Conservation (phyloP, 805 yeast genomes). For the Zygosaccharomyces rouxii region DNA sequence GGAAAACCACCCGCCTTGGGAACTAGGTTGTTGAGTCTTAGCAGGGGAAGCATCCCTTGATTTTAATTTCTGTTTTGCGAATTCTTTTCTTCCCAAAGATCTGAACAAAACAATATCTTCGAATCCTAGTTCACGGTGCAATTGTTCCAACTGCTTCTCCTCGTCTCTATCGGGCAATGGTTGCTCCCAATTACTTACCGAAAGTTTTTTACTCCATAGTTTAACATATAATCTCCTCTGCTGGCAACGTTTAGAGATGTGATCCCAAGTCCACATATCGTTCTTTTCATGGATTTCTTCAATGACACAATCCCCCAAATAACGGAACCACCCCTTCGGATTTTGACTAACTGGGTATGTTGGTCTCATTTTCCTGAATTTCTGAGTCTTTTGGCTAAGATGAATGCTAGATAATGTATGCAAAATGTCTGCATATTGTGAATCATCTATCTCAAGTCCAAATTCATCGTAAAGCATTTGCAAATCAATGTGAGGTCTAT, state of each 20-base stretch:
- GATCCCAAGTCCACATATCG: constrained; percentile 85
- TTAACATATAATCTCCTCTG: constrained; percentile 62
- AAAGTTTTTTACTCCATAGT: constrained; percentile 62
- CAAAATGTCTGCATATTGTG: constrained; percentile 76
- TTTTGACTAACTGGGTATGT: constrained; percentile 44
- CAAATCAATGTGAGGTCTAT: constrained; percentile 63
- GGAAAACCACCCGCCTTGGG: constrained; percentile 56
- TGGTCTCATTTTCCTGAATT: constrained; percentile 71
- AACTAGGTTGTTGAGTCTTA: constrained; percentile 12
- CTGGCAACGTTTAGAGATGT: constrained; percentile 64
- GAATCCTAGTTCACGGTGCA: constrained; percentile 59
- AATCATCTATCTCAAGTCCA: constrained; percentile 77
- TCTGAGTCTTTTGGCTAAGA: constrained; percentile 70
- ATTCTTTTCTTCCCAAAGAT: constrained; percentile 65
- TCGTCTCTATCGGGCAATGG: constrained; percentile 36
- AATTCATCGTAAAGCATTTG: constrained; percentile 83
- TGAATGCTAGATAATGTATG: constrained; percentile 79
- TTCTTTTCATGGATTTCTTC: constrained; percentile 78
- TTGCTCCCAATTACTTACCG: constrained; percentile 32
- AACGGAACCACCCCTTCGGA: constrained; percentile 78
- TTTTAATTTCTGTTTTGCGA: constrained; percentile 49
- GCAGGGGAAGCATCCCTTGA: constrained; percentile 16
- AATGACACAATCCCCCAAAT: constrained; percentile 70
- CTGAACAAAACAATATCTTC: constrained; percentile 86
- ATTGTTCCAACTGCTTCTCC: constrained; percentile 39